Conservation (phyloP, 805 yeast species). For the Zygosaccharomyces gambellarensis region DNA sequence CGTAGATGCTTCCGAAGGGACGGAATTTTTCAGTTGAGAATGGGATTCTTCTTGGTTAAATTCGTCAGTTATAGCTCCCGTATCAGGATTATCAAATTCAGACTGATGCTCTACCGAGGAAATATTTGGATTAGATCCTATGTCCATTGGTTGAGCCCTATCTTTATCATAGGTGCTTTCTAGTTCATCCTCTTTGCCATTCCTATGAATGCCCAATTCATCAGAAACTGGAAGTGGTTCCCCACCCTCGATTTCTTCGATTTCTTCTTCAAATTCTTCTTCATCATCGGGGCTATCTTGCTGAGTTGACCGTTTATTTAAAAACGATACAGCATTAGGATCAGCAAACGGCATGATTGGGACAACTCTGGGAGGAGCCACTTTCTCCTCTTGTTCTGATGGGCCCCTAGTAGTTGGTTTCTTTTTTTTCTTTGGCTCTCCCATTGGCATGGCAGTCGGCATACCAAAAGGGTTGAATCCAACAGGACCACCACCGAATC, state of each 20-base stretch:
- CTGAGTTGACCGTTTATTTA: slow-evolving; percentile 15
- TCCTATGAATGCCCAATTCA: background rate
- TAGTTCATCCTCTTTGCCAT: background rate
- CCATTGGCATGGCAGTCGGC: slow-evolving; percentile 26
- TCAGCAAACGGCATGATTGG: slow-evolving; percentile 53
- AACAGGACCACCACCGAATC: slow-evolving; percentile 60
- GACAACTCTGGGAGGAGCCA: slow-evolving; percentile 35
- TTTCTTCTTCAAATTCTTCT: background rate
- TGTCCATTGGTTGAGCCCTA: background rate
- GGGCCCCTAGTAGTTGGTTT: slow-evolving; percentile 23
- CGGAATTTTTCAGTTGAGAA: background rate
- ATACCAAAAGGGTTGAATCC: slow-evolving; percentile 42
- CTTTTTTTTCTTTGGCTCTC: slow-evolving; percentile 23
- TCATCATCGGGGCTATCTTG: slow-evolving; percentile 4
- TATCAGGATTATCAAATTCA: background rate
- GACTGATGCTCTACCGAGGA: background rate
- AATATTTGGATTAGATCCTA: background rate
- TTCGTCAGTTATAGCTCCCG: background rate
- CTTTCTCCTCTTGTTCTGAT: slow-evolving; percentile 16
- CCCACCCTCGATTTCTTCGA: background rate
- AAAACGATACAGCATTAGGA: slow-evolving; percentile 34
- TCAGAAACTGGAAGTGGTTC: background rate
- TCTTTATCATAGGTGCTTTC: background rate
- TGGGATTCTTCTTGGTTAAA: background rate
- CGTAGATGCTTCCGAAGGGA: slow-evolving; percentile 18